phyloP scores from a whole-genome alignment of 768 basidiomycete species.

The Hypsizygus marmoreus region DNA sequence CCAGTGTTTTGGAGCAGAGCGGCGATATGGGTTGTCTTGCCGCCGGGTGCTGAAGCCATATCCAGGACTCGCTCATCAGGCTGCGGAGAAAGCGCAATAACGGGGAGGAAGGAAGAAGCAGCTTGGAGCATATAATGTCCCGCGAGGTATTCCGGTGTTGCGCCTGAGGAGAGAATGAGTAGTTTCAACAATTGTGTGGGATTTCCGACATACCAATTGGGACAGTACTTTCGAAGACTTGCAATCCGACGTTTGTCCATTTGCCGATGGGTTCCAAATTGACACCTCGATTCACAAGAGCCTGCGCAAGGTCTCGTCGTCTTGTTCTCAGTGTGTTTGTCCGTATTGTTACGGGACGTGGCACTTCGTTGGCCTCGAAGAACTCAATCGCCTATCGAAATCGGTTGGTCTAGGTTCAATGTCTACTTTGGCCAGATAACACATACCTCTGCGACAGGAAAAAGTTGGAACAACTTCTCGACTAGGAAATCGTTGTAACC shows the following conservation, averaged over 20 bases:
- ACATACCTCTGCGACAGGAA: constrained; percentile 86
- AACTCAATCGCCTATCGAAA: constrained; percentile 85
- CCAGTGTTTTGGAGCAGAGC: constrained; percentile 98
- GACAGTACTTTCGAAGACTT: constrained; percentile 94
- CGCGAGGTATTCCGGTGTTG: constrained; percentile 97
- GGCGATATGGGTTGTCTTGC: constrained; percentile 97
- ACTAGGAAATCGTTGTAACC: constrained; percentile 96
- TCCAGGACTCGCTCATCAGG: constrained; percentile 93
- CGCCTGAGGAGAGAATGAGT: constrained; percentile 47
- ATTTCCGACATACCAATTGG: constrained; percentile 69
- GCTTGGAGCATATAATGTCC: constrained; percentile 99
- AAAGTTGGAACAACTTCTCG: constrained; percentile 92
- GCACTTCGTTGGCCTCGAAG: constrained; percentile 95
- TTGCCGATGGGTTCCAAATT: constrained; percentile 98
- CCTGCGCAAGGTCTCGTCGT: constrained; percentile 91
- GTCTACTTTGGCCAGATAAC: constrained; percentile 2
- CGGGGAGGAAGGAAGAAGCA: constrained; percentile 98
- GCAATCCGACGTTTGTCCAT: constrained; percentile 99
- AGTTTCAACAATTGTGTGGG: not conserved
- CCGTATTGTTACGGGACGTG: constrained; percentile 96
- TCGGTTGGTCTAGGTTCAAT: constrained; percentile 8
- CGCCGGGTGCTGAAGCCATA: constrained; percentile 98
- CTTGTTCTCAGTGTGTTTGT: constrained; percentile 95
- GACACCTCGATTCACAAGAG: constrained; percentile 92
- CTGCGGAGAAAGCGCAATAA: constrained; percentile 91